phyloP scores from a whole-genome alignment of 768 basidiomycete genomes.

The Heimioporus sp. region DNA sequence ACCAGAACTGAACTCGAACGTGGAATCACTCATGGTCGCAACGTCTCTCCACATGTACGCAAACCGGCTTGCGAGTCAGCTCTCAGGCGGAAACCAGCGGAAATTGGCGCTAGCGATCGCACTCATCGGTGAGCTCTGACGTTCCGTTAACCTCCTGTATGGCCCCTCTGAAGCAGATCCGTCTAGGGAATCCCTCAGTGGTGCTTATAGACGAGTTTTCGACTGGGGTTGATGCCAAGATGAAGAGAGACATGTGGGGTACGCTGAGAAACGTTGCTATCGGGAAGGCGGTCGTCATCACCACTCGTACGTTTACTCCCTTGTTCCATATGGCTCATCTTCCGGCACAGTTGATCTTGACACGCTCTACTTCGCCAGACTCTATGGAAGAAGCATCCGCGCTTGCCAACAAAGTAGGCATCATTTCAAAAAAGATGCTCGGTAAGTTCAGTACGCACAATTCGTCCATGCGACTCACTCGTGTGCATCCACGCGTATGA shows the following conservation, averaged over 20 bases:
- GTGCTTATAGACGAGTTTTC: constrained; percentile 83
- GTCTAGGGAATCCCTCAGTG: constrained; percentile 68
- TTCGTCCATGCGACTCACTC: too few relatives aligned
- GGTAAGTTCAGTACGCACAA: constrained; percentile 37
- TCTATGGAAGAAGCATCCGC: constrained; percentile 86
- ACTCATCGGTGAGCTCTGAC: constrained; percentile 49
- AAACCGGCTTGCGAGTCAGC: constrained; percentile 69
- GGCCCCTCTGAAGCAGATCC: not conserved
- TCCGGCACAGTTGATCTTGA: too few relatives aligned
- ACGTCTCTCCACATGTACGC: constrained; percentile 61
- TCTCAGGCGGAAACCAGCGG: constrained; percentile 79
- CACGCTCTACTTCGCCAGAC: constrained; percentile 36
- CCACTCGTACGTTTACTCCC: constrained; percentile 51
- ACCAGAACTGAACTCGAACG: constrained; percentile 47
- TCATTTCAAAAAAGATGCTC: constrained; percentile 67
- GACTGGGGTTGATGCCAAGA: constrained; percentile 79
- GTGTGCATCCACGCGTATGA: too few relatives aligned
- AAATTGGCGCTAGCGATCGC: constrained; percentile 77
- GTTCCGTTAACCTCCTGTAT: not conserved
- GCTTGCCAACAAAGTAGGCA: constrained; percentile 72
- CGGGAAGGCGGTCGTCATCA: constrained; percentile 71
- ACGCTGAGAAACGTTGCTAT: constrained; percentile 62
- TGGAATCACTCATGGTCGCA: constrained; percentile 55
- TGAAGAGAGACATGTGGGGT: constrained; percentile 82
- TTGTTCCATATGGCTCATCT: too few relatives aligned